These are phyloP conservation scores for Teratosphaeria nubilosa DNA, from an alignment of 2,329 filamentous ascomycete species.

Conservation along the genomic window DNA sequence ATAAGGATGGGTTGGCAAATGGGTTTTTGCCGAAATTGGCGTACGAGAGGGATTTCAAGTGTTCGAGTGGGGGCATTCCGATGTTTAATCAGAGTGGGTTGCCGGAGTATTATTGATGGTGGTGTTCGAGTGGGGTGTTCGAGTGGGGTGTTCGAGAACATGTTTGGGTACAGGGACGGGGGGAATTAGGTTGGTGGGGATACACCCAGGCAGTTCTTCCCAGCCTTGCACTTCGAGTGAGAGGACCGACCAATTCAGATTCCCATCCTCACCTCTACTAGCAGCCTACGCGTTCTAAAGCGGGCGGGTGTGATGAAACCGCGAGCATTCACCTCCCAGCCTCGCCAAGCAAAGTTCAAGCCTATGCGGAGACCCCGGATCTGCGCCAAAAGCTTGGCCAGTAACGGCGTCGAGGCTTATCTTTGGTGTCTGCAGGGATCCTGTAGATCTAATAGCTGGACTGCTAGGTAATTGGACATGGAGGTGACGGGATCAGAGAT, in stretches of 20 bases:
- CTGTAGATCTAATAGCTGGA: no score
- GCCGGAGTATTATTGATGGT: slow-evolving; percentile 34
- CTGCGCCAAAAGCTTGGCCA: not conserved
- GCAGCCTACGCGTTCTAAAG: not conserved
- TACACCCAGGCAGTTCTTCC: not conserved
- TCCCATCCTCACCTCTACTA: not conserved
- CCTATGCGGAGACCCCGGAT: not conserved
- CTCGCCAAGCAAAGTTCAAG: not conserved
- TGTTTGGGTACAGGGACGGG: not conserved
- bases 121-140: not conserved
- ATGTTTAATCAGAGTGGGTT: slow-evolving; percentile 31
- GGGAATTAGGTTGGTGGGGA: not conserved
- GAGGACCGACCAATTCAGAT: not conserved
- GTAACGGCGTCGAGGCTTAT: not conserved
- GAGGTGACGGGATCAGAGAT: no score
- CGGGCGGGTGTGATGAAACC: no score
- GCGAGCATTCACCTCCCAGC: not conserved
- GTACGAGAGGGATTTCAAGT: slow-evolving; percentile 34
- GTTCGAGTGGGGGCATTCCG: slow-evolving; percentile 27
- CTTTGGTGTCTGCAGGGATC: not conserved
- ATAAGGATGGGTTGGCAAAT: slow-evolving; percentile 65
- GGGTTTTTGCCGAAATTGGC: slow-evolving; percentile 60
- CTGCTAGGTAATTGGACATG: not conserved
- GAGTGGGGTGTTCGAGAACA: not conserved
- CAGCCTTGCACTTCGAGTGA: not conserved